Evolutionary conservation across 1,284 basidiomycete species (phyloP).

Genomic region (Retiboletus flavoniger): DNA sequence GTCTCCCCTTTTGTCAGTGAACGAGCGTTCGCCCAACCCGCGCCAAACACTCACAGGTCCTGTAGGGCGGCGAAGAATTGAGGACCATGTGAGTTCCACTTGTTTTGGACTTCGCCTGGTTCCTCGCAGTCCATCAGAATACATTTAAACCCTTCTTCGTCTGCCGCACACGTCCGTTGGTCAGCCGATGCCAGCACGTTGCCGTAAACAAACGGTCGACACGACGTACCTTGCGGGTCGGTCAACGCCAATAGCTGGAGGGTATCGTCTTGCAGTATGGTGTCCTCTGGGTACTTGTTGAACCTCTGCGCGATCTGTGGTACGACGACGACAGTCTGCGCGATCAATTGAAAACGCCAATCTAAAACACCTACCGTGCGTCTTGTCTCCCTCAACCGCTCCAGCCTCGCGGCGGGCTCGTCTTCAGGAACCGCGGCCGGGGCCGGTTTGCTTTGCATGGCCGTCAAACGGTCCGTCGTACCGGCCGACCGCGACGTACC

Average conservation of each 20-base stretch:
- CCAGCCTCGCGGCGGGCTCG: slow-evolving; percentile 14
- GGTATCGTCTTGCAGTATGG: slow-evolving; percentile 27
- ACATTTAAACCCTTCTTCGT: slow-evolving; percentile 11
- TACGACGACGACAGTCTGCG: not conserved
- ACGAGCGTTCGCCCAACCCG: not conserved
- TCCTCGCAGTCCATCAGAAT: slow-evolving; percentile 25
- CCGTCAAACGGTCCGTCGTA: not conserved
- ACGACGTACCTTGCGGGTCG: slow-evolving; percentile 20
- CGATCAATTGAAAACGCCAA: not conserved
- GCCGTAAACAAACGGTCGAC: not conserved
- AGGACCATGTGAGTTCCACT: slow-evolving; percentile 25
- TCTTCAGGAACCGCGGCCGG: slow-evolving; percentile 7
- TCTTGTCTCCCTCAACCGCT: slow-evolving; percentile 22
- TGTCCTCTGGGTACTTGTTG: not conserved
- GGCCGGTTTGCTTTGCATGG: not conserved
- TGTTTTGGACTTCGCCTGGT: slow-evolving; percentile 13
- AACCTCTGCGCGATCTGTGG: slow-evolving; percentile 20
- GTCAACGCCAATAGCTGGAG: slow-evolving; percentile 26
- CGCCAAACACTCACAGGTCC: slow-evolving; percentile 21
- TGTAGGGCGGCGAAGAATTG: slow-evolving; percentile 21
- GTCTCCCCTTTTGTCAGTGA: slow-evolving; percentile 1
- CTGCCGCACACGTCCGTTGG: slow-evolving; percentile 2
- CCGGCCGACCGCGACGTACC: slow-evolving; percentile 10
- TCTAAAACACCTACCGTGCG: slow-evolving; percentile 11
- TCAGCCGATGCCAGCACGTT: slow-evolving; percentile 6